These are phyloP conservation scores for Colletotrichum siamense DNA, from an alignment of 2,329 filamentous ascomycete genomes.

Conservation along the genomic window DNA sequence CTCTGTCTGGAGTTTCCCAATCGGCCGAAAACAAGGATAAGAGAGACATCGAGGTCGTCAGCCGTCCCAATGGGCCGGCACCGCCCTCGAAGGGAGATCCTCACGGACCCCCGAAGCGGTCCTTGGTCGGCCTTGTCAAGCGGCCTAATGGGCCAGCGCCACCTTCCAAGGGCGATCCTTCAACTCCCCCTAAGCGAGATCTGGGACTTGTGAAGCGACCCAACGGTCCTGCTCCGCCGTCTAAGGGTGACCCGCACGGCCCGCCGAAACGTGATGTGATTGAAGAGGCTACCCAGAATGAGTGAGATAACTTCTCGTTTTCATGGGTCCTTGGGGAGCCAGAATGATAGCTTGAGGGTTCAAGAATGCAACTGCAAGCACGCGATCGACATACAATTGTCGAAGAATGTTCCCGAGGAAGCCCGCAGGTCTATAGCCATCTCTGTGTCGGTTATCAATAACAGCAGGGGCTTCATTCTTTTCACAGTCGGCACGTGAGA, in stretches of 20 bases:
- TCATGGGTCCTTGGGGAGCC: rapidly evolving
- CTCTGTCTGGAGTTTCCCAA: neutral
- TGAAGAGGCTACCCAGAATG: neutral
- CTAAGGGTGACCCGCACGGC: neutral
- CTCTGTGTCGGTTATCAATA: neutral
- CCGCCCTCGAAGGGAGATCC: neutral
- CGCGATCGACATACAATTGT: neutral
- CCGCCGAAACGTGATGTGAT: neutral
- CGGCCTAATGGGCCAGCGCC: neutral
- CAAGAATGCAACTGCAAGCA: neutral
- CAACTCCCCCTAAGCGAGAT: neutral
- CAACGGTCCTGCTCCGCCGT: neutral
- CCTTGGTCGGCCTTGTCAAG: neutral
- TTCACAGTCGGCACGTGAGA: no score
- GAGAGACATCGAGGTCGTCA: neutral
- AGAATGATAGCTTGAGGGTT: rapidly evolving
- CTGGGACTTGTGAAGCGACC: neutral
- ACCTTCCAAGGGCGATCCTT: neutral
- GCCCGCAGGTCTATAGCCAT: neutral
- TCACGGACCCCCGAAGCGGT: neutral
- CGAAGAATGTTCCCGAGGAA: neutral
- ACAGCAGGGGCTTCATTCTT: no score
- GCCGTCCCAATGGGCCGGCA: neutral
- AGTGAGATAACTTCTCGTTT: neutral
- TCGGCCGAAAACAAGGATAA: neutral